These are phyloP conservation scores for Yarrowia sp. DNA, from an alignment of 805 yeast species.

Conservation along the genomic window DNA sequence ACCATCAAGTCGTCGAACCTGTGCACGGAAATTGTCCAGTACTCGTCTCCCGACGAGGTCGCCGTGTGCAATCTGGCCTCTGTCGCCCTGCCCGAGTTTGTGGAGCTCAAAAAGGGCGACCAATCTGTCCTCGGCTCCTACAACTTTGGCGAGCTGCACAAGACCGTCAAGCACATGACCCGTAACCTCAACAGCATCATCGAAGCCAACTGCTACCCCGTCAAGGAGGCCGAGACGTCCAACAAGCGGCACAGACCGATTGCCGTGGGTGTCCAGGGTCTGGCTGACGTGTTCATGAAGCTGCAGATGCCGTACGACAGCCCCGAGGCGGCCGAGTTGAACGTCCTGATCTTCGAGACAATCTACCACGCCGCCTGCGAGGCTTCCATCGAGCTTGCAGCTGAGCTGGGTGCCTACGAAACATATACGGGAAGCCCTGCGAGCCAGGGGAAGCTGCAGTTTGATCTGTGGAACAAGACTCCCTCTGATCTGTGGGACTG, in stretches of 20 bases:
- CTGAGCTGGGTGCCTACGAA: slow-evolving; percentile 62
- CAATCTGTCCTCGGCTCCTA: slow-evolving; percentile 46
- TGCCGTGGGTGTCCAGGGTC: slow-evolving; percentile 92
- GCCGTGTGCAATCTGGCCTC: slow-evolving; percentile 95
- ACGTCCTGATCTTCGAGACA: slow-evolving; percentile 84
- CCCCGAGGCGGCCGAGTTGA: slow-evolving; percentile 64
- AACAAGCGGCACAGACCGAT: slow-evolving; percentile 82
- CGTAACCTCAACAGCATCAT: slow-evolving; percentile 76
- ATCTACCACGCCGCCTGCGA: slow-evolving; percentile 90
- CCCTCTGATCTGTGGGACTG: slow-evolving; percentile 81
- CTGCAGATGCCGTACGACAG: slow-evolving; percentile 81
- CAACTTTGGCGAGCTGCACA: slow-evolving; percentile 69
- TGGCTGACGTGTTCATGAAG: slow-evolving; percentile 79
- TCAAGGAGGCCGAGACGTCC: slow-evolving; percentile 62
- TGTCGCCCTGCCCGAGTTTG: slow-evolving; percentile 78
- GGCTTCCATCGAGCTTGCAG: slow-evolving; percentile 76
- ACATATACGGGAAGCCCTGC: slow-evolving; percentile 81
- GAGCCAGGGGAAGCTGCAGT: slow-evolving; percentile 75
- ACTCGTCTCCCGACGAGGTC: slow-evolving; percentile 78
- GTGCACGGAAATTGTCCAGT: slow-evolving; percentile 90
- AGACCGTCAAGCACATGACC: slow-evolving; percentile 67
- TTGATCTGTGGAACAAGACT: slow-evolving; percentile 74
- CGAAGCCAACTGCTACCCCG: slow-evolving; percentile 80
- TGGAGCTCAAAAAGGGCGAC: slow-evolving; percentile 41
- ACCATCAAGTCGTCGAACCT: slow-evolving; percentile 86